Evolutionary conservation across 1,139 yeast species (phyloP).

Genomic region (Lodderomyces margitis): DNA sequence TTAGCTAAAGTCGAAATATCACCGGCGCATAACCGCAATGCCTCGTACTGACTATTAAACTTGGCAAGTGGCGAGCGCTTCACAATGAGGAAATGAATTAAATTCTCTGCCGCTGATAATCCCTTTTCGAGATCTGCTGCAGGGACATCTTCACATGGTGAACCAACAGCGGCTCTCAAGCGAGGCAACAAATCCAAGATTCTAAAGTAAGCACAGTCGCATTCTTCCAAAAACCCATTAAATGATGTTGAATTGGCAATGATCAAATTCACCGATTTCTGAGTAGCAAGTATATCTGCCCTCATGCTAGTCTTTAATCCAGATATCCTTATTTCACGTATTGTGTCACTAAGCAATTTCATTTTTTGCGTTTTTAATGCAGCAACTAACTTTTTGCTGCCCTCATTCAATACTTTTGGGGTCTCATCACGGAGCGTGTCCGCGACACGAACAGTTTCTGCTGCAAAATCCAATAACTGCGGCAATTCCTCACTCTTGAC

Average conservation of each 20-base stretch:
- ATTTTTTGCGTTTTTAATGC: slow-evolving; percentile 78
- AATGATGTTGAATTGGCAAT: slow-evolving; percentile 56
- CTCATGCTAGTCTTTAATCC: slow-evolving; percentile 72
- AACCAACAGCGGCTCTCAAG: slow-evolving; percentile 61
- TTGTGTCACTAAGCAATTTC: slow-evolving; percentile 70
- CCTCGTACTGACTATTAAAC: slow-evolving; percentile 22
- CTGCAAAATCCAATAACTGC: slow-evolving; percentile 51
- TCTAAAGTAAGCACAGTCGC: slow-evolving; percentile 64
- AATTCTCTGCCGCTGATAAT: slow-evolving; percentile 74
- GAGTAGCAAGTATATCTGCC: slow-evolving; percentile 60
- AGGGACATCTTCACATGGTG: slow-evolving; percentile 73
- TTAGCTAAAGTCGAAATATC: slow-evolving; percentile 20
- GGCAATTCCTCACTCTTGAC: slow-evolving; percentile 36
- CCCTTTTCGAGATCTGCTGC: slow-evolving; percentile 72
- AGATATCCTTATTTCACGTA: slow-evolving; percentile 68
- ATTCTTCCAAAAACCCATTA: slow-evolving; percentile 34
- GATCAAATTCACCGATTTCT: slow-evolving; percentile 61
- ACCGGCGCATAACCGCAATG: slow-evolving; percentile 14
- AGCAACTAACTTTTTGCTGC: slow-evolving; percentile 69
- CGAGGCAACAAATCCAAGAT: slow-evolving; percentile 79
- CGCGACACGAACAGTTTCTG: slow-evolving; percentile 54
- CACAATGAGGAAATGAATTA: slow-evolving; percentile 53
- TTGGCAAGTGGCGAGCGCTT: slow-evolving; percentile 46
- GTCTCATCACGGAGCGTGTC: slow-evolving; percentile 71
- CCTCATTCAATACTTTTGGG: slow-evolving; percentile 68